Conservation (phyloP, 257 asterid genomes). For the Solanum paucissectum region DNA sequence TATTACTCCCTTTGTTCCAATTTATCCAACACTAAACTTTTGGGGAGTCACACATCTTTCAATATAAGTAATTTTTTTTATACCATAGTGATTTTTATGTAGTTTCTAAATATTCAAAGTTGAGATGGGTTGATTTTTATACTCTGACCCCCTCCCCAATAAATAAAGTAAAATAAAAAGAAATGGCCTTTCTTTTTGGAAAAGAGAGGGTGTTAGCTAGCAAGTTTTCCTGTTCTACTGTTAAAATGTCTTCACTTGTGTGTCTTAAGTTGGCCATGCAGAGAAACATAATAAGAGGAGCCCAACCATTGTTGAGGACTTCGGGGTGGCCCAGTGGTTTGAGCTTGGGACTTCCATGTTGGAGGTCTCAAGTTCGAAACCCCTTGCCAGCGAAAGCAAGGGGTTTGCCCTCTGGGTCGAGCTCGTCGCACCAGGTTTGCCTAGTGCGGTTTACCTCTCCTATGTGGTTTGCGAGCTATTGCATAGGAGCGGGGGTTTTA, state of each 20-base stretch:
- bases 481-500: too few relatives aligned
- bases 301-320: background rate
- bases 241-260: background rate
- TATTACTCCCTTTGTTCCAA: background rate
- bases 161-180: background rate
- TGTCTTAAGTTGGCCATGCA: background rate
- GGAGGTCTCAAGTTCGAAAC: too few relatives aligned
- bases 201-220: background rate
- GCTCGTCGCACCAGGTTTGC: too few relatives aligned
- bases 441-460: too few relatives aligned
- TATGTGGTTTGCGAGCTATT: too few relatives aligned
- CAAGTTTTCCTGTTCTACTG: background rate
- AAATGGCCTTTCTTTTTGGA: background rate
- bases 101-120: background rate
- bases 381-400: too few relatives aligned
- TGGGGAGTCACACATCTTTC: background rate
- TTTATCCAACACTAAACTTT: background rate
- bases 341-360: too few relatives aligned
- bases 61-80: background rate
- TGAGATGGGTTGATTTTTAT: background rate
- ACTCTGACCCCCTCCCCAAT: background rate
- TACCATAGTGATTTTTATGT: background rate
- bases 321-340: background rate
- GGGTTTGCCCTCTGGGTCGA: too few relatives aligned
- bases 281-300: background rate